Percentiles rank a stretch among this genome's conserved stretches.
Conservation (phyloP, 148 eudicot genomes). For the Rheum nobile region DNA sequence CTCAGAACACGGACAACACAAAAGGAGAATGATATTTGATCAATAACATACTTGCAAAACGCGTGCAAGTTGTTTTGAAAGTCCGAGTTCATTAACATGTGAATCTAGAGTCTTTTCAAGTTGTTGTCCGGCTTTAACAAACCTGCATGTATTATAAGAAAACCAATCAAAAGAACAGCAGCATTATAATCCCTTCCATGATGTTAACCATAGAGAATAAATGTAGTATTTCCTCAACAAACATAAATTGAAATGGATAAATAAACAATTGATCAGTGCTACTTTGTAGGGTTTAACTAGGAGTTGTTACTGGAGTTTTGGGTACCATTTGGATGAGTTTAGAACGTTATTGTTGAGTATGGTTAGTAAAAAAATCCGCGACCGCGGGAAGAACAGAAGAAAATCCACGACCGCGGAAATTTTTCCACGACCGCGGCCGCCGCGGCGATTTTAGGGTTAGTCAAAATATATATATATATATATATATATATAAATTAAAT, state of each 20-base stretch:
- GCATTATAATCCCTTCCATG: not conserved
- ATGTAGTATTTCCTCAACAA: not conserved
- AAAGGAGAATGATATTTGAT: not conserved
- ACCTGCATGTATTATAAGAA: conserved; percentile 15
- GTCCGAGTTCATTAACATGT: conserved; percentile 45
- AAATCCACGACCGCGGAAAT: too few species aligned
- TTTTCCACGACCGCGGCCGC: too few species aligned
- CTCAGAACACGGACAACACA: not conserved
- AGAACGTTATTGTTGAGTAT: too few species aligned
- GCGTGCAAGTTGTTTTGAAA: conserved; percentile 32
- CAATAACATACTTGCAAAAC: conserved; percentile 35
- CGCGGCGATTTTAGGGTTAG: too few species aligned
- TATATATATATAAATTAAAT: too few species aligned
- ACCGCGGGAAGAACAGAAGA: too few species aligned
- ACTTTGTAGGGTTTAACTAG: too few species aligned
- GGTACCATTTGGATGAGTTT: too few species aligned
- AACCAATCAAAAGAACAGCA: not conserved
- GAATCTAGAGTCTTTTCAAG: conserved; percentile 26
- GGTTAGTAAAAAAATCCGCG: too few species aligned
- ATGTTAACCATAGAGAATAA: not conserved
- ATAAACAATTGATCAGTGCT: too few species aligned
- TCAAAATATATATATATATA: too few species aligned
- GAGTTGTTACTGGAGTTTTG: too few species aligned
- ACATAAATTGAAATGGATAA: not conserved
- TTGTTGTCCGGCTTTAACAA: conserved; percentile 24